A percentile compares a stretch with the other conserved stretches of the same genome.
These are phyloP conservation scores for Tirmania nivea DNA, from an alignment of 495 filamentous ascomycete species.

Conservation along the genomic window DNA sequence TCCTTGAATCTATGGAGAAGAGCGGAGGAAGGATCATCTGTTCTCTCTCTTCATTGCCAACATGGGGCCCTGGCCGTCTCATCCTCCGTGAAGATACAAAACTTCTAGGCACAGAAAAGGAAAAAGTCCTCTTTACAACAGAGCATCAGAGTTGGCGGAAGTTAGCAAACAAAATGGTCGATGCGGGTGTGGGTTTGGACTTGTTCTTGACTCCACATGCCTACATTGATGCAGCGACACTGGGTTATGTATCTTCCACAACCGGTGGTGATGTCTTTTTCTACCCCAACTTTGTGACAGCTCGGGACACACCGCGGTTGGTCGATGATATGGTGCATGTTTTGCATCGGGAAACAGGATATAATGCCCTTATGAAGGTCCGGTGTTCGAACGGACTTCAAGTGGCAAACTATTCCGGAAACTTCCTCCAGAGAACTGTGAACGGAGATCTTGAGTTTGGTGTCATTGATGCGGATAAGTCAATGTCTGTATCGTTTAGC, in stretches of 20 bases:
- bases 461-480: constrained; percentile 79
- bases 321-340: constrained; percentile 68
- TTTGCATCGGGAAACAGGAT: constrained; percentile 80
- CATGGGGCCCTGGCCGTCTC: constrained; percentile 68
- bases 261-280: constrained; percentile 88
- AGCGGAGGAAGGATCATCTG: constrained; percentile 90
- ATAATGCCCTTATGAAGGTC: constrained; percentile 95
- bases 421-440: constrained; percentile 83
- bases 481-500: constrained; percentile 73
- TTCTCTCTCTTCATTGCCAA: constrained; percentile 62
- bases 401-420: constrained; percentile 80
- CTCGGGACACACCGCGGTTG: constrained; percentile 66
- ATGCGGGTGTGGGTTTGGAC: constrained; percentile 69
- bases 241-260: constrained; percentile 54
- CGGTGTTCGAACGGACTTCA: constrained; percentile 93
- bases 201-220: constrained; percentile 84
- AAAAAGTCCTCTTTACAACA: constrained; percentile 78
- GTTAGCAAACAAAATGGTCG: constrained; percentile 65
- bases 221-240: constrained; percentile 86
- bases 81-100: constrained; percentile 74
- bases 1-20: constrained; percentile 51
- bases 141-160: constrained; percentile 73
- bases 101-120: constrained; percentile 63
- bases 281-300: constrained; percentile 85
- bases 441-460: constrained; percentile 83